Base-by-base conservation (phyloP, 2,329 filamentous ascomycete species). In the Ilyonectria robusta region DNA sequence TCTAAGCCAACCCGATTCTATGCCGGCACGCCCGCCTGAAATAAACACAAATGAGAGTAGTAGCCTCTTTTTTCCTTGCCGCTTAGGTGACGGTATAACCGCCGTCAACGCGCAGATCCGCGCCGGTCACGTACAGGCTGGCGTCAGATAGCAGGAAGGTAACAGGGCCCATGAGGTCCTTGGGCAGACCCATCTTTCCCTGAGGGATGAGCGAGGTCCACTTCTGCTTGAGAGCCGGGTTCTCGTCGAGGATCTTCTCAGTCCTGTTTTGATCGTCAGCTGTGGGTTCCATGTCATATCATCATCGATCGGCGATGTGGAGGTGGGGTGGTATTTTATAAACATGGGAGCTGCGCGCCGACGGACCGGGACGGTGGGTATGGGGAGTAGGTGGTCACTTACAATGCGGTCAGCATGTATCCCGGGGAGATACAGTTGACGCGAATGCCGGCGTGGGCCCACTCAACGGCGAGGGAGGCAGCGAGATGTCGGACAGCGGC, bases 341-440 rank as follows among this genome's bases (percentile, higher is more conserved):
- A 33, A 19, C 13, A 11, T 55, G 23, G 19, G 42, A 7, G 42
- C 8, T 37, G 23, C 26, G 29, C 57, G 29, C 46, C 19, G 46
- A 33, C 46, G 57, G 44, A 19, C 57, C 44, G 33, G 44, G 9
- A 26, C 23, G 40, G 55, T 58, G 42, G 26, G 26, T n/a, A 53
- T 11, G 21, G 46, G 17, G 31, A 33, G 50, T 21, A 17, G 50
- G 46, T 55, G 37, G 51, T 40, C 44, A 84, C 92, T 89, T 86
- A 95, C 93, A 98, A 84, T 65, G 94, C 93, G 17, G 95, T 98
- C 72, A 97, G 85, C 95, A 98, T 98, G 83, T 98, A 98, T 50
- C 96, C 95, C 0, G 95, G 95, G 33, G 92, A 94, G 79, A 98
- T 96, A 82, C 93, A 96, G 84, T 98, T 98, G 73, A 98, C 95